Percentiles rank a stretch among this genome's conserved stretches.
Conservation (phyloP, 768 basidiomycete species). For the Boletus patriciae region DNA sequence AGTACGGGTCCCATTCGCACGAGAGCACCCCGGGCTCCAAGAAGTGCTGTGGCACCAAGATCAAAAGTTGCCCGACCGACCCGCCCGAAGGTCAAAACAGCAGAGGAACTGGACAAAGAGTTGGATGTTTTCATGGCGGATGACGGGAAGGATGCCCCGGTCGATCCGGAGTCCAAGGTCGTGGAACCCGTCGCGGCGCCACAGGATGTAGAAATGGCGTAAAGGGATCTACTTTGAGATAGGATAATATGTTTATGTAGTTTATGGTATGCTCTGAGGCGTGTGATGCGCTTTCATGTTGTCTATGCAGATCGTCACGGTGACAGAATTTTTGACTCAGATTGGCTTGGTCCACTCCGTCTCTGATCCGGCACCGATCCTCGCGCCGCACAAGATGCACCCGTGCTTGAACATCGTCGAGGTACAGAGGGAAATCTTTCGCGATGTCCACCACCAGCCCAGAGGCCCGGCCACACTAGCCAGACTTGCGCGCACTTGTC, state of each 20-base stretch:
- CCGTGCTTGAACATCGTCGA: conserved; percentile 28
- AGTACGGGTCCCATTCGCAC: conserved; percentile 48
- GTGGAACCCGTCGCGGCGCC: conserved; percentile 10
- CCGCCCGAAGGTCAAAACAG: conserved; percentile 64
- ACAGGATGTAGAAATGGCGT: conserved; percentile 59
- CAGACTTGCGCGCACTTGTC: conserved; percentile 28
- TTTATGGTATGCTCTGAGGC: conserved; percentile 11
- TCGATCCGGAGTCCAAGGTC: conserved; percentile 18
- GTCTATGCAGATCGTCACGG: neutral
- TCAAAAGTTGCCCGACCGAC: conserved; percentile 32
- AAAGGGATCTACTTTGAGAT: neutral
- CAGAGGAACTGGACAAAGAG: conserved; percentile 84
- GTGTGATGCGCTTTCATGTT: neutral
- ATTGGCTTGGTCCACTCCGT: neutral
- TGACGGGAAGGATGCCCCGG: conserved; percentile 30
- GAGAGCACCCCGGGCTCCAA: conserved; percentile 28
- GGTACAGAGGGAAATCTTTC: conserved; percentile 27
- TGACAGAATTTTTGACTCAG: neutral
- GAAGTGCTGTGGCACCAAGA: conserved; percentile 11
- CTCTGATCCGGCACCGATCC: neutral
- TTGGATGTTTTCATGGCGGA: conserved; percentile 85
- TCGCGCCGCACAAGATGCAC: conserved; percentile 16
- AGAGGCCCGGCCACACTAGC: conserved; percentile 14
- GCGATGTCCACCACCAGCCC: conserved; percentile 6
- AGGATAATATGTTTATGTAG: conserved; percentile 21